A percentile compares a stretch with the other conserved stretches of the same genome.
Conservation (phyloP, 1,284 basidiomycete species). For the Malassezia vespertilionis region DNA sequence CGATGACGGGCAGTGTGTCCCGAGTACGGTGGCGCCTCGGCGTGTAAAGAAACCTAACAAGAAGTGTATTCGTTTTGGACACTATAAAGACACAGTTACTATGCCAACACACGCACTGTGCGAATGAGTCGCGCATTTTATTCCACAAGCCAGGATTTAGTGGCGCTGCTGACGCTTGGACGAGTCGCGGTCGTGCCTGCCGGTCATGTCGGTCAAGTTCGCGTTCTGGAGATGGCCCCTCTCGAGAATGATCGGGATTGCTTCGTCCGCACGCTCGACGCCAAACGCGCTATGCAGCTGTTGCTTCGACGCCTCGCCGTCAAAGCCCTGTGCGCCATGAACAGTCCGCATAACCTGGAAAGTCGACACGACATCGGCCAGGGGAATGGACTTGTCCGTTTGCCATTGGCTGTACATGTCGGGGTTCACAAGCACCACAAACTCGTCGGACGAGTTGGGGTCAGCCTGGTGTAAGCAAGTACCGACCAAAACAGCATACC, state of each 20-base stretch:
- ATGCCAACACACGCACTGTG: neutral
- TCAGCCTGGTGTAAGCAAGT: slow-evolving; percentile 44
- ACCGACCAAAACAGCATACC: too few species aligned
- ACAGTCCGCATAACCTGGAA: slow-evolving; percentile 49
- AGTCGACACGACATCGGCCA: slow-evolving; percentile 45
- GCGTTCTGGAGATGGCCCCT: slow-evolving; percentile 37
- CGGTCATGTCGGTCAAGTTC: too few species aligned
- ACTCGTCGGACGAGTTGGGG: slow-evolving; percentile 47
- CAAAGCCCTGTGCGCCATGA: slow-evolving; percentile 48
- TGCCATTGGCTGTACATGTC: slow-evolving; percentile 46
- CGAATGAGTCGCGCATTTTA: too few species aligned
- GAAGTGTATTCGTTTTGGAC: too few species aligned
- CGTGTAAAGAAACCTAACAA: too few species aligned
- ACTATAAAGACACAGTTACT: too few species aligned
- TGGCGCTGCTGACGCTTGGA: too few species aligned
- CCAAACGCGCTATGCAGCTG: slow-evolving; percentile 47
- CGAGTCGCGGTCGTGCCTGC: too few species aligned
- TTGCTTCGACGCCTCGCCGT: slow-evolving; percentile 48
- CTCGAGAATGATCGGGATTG: slow-evolving; percentile 41
- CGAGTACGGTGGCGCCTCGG: too few species aligned
- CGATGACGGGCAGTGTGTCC: too few species aligned
- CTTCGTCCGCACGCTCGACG: slow-evolving; percentile 41
- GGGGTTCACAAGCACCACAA: slow-evolving; percentile 46
- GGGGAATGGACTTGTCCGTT: slow-evolving; percentile 48
- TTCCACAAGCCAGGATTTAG: too few species aligned